phyloP scores from a whole-genome alignment of 345 rosid species.

The Stellera chamaejasme region DNA sequence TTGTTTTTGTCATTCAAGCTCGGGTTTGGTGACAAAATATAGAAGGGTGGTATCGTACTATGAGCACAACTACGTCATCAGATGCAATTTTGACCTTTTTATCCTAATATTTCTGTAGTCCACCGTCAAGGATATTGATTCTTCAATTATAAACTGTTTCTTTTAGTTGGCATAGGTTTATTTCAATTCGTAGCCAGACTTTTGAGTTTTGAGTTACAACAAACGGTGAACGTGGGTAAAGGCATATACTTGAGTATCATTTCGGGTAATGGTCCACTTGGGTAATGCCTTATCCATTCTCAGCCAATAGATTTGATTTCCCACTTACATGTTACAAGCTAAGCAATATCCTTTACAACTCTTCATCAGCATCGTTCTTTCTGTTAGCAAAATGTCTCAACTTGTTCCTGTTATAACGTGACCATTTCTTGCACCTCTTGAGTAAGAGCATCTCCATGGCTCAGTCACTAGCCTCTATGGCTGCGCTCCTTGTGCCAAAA shows the following conservation, averaged over 20 bases:
- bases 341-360: conserved; percentile 12
- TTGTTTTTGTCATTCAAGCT: conserved; percentile 1
- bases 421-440: conserved; percentile 4
- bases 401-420: neutral
- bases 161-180: too few relatives aligned
- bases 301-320: conserved; percentile 33
- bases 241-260: too few relatives aligned
- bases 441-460: conserved; percentile 22
- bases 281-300: conserved; percentile 33
- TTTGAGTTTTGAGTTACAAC: neutral
- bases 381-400: neutral
- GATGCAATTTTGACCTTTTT: too few relatives aligned
- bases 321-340: conserved; percentile 2
- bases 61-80: too few relatives aligned
- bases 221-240: neutral
- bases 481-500: conserved; percentile 18
- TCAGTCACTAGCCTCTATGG: conserved; percentile 28
- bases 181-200: too few relatives aligned
- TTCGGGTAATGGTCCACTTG: conserved; percentile 15
- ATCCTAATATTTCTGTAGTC: too few relatives aligned
- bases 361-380: conserved; percentile 13
- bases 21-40: too few relatives aligned
- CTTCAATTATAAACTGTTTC: too few relatives aligned
- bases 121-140: too few relatives aligned
- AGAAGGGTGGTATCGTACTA: too few relatives aligned